Percentiles rank a stretch among this genome's conserved stretches.
phyloP scores from a whole-genome alignment of 768 basidiomycete species.

The Agaricus blazei region DNA sequence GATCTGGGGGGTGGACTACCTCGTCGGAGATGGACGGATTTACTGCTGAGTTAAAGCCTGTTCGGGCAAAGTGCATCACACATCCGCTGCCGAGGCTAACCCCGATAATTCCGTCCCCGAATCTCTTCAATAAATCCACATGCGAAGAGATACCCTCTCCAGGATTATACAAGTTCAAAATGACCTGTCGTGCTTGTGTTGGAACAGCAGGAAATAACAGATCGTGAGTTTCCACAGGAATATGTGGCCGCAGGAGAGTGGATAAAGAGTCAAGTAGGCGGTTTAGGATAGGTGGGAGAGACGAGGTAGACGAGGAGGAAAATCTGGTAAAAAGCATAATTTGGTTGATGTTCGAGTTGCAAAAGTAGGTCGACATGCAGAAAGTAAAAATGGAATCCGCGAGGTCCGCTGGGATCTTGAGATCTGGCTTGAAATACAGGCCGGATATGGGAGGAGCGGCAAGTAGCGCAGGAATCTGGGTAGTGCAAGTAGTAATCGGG shows the following conservation, averaged over 20 bases:
- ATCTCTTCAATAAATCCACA: slow-evolving; percentile 79
- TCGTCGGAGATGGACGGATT: background rate
- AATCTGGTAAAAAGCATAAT: slow-evolving; percentile 80
- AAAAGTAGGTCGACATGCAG: slow-evolving; percentile 57
- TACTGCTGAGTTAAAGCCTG: background rate
- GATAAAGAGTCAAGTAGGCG: slow-evolving; percentile 50
- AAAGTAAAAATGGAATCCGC: slow-evolving; percentile 42
- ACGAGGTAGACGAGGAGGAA: slow-evolving; percentile 10
- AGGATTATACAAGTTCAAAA: slow-evolving; percentile 83
- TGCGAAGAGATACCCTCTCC: slow-evolving; percentile 90
- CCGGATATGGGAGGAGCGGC: slow-evolving; percentile 57
- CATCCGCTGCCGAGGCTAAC: slow-evolving; percentile 78
- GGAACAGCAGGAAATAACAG: slow-evolving; percentile 56
- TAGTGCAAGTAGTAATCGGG: background rate
- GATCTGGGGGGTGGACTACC: too few relatives aligned
- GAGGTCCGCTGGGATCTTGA: slow-evolving; percentile 46
- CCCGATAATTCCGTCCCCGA: slow-evolving; percentile 86
- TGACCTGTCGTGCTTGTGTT: slow-evolving; percentile 68
- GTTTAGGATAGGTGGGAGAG: slow-evolving; percentile 51
- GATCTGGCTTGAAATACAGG: slow-evolving; percentile 52
- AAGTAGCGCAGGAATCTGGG: background rate
- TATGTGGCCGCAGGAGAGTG: slow-evolving; percentile 37
- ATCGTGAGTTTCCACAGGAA: slow-evolving; percentile 45
- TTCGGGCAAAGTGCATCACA: slow-evolving; percentile 69
- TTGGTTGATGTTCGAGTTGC: slow-evolving; percentile 54